Conservation (phyloP, 768 basidiomycete genomes). For the Suillus alpinus region DNA sequence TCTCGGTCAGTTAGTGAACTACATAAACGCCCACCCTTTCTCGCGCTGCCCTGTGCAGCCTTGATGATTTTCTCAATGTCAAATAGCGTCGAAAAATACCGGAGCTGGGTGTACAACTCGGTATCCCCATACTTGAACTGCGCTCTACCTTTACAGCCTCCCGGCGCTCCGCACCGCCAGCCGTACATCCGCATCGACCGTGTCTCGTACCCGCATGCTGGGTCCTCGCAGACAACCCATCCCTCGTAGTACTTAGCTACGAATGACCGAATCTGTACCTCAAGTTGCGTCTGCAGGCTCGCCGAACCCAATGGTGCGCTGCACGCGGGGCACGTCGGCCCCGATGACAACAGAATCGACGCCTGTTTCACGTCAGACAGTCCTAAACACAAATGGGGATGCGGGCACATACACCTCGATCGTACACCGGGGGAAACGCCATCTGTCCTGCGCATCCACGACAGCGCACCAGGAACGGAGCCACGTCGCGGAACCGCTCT, state of each 20-base stretch:
- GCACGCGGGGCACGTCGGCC: conserved; percentile 73
- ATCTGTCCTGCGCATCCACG: conserved; percentile 62
- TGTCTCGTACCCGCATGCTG: conserved; percentile 80
- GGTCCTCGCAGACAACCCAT: conserved; percentile 86
- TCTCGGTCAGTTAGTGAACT: background rate
- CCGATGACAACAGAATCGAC: conserved; percentile 62
- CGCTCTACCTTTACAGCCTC: conserved; percentile 11
- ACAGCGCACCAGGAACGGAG: conserved; percentile 74
- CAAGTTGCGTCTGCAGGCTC: conserved; percentile 81
- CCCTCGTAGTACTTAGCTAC: conserved; percentile 85
- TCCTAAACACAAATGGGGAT: background rate
- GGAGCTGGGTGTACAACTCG: conserved; percentile 84
- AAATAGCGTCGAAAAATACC: conserved; percentile 81
- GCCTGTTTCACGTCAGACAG: conserved; percentile 38
- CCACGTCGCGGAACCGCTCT: conserved; percentile 79
- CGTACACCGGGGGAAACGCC: conserved; percentile 56
- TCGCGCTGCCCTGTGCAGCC: conserved; percentile 44
- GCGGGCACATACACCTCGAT: conserved; percentile 48
- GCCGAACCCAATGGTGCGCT: conserved; percentile 45
- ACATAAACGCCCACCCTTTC: conserved; percentile 33
- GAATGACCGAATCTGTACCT: conserved; percentile 75
- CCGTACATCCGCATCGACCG: conserved; percentile 94
- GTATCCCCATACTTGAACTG: conserved; percentile 72
- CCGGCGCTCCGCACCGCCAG: conserved; percentile 62
- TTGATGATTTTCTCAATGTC: conserved; percentile 62